Base-by-base conservation (phyloP, 305 asterid species). In the Fraxinus nigra region DNA sequence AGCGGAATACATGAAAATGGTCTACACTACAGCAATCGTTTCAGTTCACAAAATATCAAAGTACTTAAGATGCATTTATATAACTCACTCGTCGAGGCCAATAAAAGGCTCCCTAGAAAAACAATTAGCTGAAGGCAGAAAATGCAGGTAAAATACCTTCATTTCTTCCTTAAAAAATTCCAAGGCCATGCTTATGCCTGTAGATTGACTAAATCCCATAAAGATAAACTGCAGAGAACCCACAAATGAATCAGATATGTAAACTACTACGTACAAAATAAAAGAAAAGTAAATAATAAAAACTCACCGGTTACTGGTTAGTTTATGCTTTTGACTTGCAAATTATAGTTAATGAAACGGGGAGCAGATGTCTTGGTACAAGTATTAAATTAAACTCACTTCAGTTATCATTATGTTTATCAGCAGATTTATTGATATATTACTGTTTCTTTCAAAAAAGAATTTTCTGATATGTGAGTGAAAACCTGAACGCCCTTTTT, bases 401-500 rank as follows among this genome's bases (percentile, higher is more conserved):
- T 72, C 46, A 51, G 65, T 33, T 75, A 69, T 79, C 70, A 72
- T 76, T 40, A 22, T 30, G 4, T 24, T 59, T 78, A 43, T 34
- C 33, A 54, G n/a, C 43, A 70, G 75, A 67, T 79, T 59, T 51
- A 65, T 74, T 63, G 75, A 37, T 76, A 46, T 56, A 34, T 43
- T 33, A 18, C 10, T 61, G 72, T 40, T 59, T 48, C 56, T 77
- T 69, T 48, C 59, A 35, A 26, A 83, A 28, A 34, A 30, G 78
- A 77, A 30, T 70, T 70, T 32, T 14, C 76, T 11, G 38, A 10
- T 70, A 43, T 28, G 73, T 6, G 38, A 74, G 82, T 77, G 83
- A 82, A 75, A 79, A 94, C 98, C 96, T 92, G 97, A 86, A 90
- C 90, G 76, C 90, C 91, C 83, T 81, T 84, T 77, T 85, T 88